Evolutionary conservation across 1,139 yeast genomes (phyloP).

Genomic region (Suhomyces taliae): DNA sequence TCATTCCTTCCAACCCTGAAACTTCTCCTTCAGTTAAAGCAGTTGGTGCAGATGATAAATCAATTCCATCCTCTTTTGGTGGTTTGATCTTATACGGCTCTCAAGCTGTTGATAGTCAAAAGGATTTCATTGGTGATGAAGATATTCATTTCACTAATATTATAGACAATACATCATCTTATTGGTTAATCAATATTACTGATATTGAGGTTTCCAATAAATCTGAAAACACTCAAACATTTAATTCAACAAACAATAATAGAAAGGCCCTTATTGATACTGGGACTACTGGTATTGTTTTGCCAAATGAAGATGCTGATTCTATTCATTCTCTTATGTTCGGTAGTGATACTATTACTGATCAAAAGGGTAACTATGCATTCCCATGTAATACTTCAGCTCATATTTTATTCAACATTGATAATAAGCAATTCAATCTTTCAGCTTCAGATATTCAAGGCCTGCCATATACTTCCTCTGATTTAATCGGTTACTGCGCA

Average conservation of each 20-base stretch:
- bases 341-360: slow-evolving; percentile 51
- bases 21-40: slow-evolving; percentile 15
- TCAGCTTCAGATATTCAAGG: slow-evolving; percentile 50
- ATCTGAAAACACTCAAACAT: slow-evolving; percentile 11
- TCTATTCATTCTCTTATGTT: slow-evolving; percentile 45
- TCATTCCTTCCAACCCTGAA: slow-evolving; percentile 19
- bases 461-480: slow-evolving; percentile 36
- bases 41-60: slow-evolving; percentile 4
- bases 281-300: slow-evolving; percentile 63
- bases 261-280: slow-evolving; percentile 60
- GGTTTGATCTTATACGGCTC: slow-evolving; percentile 31
- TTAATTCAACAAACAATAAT: slow-evolving; percentile 8
- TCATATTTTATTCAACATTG: slow-evolving; percentile 40
- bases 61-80: slow-evolving; percentile 17
- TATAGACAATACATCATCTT: slow-evolving; percentile 35
- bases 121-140: background rate
- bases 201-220: slow-evolving; percentile 32
- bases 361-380: slow-evolving; percentile 58
- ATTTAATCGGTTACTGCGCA: slow-evolving; percentile 55
- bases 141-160: slow-evolving; percentile 36
- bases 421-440: slow-evolving; percentile 38
- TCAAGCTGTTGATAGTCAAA: slow-evolving; percentile 16
- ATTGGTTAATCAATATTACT: slow-evolving; percentile 55
- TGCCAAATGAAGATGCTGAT: slow-evolving; percentile 58
- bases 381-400: slow-evolving; percentile 47